Conservation (phyloP, 441 rosid genomes). For the Pelargonium cotyledonis region DNA sequence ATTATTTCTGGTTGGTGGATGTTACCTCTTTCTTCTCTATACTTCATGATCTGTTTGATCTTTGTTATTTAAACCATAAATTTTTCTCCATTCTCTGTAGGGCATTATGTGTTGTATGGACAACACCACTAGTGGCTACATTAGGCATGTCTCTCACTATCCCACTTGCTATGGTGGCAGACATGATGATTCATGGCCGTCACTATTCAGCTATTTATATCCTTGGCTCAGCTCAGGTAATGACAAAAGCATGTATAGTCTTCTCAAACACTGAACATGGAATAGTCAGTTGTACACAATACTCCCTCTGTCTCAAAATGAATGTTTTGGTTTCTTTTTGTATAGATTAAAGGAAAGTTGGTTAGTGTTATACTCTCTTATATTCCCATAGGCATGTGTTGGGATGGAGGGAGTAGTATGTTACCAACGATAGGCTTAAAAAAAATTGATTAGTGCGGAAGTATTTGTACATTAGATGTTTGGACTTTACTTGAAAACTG, state of each 20-base stretch:
- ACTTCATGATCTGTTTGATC: neutral
- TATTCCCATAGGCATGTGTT: no score
- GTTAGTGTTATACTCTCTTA: no score
- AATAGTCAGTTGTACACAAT: neutral
- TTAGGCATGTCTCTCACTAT: constrained; percentile 79
- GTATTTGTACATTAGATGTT: neutral
- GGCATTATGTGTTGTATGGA: constrained; percentile 82
- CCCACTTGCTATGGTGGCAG: constrained; percentile 81
- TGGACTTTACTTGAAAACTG: neutral
- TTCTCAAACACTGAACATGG: neutral
- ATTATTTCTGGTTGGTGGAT: constrained; percentile 66
- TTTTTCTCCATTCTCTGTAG: constrained; percentile 23
- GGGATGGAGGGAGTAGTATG: no score
- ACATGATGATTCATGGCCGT: constrained; percentile 73
- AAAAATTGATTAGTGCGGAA: neutral
- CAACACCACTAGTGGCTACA: constrained; percentile 78
- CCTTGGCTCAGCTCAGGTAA: constrained; percentile 73
- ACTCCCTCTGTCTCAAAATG: neutral
- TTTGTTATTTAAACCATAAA: constrained; percentile 1
- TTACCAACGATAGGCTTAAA: neutral
- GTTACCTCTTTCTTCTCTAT: neutral
- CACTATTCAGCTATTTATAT: constrained; percentile 69
- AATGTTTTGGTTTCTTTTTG: neutral
- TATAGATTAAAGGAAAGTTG: no score
- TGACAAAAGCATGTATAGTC: neutral